Conservation (phyloP, 352 stramenopile genomes). For the Phytopythium aichiense region DNA sequence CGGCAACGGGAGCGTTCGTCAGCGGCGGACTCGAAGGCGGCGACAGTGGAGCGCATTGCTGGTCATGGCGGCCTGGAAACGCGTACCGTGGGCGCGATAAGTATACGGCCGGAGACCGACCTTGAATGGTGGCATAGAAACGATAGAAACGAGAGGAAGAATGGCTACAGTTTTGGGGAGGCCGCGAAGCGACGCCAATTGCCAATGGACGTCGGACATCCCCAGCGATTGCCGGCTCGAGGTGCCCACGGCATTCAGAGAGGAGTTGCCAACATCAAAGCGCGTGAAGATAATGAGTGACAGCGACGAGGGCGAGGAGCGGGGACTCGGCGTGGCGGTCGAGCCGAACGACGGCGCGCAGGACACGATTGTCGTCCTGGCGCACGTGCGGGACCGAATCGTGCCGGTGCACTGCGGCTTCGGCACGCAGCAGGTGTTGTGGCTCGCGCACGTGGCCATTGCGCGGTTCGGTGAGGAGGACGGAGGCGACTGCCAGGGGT, state of each 20-base stretch:
- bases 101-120: neutral
- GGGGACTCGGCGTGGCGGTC: constrained; percentile 9
- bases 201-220: no score
- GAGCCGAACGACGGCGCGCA: constrained; percentile 43
- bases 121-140: no score
- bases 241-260: no score
- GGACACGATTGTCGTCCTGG: constrained; percentile 55
- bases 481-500: constrained; percentile 25
- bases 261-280: no score
- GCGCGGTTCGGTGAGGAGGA: constrained; percentile 55
- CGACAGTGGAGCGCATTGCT: neutral
- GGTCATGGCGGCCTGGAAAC: neutral
- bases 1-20: no score
- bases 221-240: no score
- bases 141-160: neutral
- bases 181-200: neutral
- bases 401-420: constrained; percentile 68
- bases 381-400: constrained; percentile 68
- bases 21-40: no score
- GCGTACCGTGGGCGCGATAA: neutral
- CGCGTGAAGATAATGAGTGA: neutral
- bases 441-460: constrained; percentile 69
- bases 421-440: constrained; percentile 66
- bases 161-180: neutral
- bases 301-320: constrained; percentile 6